Base-by-base conservation (phyloP, 768 basidiomycete genomes). In the Phaffia tasmanica region DNA sequence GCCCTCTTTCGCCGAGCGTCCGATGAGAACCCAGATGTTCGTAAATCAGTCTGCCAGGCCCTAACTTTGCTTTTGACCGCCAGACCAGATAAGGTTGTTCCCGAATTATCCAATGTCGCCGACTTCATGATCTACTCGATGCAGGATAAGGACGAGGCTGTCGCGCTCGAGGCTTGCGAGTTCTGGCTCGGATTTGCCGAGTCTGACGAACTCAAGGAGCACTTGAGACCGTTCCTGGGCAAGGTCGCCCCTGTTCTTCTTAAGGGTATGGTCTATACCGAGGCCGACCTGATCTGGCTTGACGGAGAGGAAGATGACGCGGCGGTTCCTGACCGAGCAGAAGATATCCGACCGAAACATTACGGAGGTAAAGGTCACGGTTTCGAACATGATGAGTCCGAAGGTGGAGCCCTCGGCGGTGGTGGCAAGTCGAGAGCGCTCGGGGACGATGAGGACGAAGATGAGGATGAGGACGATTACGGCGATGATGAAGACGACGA, bases 121-220 rank as follows among this genome's bases (percentile, higher is more conserved):
- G 91, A 95, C 75, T 99, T 95, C 77, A 98, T 99, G 90, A 82
- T 98, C 49, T 98, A 92, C 79, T 94, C 91, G 30, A 97, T 91
- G 18, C 92, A 93, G 78, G 93, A 97, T 49, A 88, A 88, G 78
- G 91, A 97, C 76, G 93, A 97, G 78, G 87, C 86, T 69, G 94
- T 78, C 62, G 92, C 94, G 2, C 81, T 99, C 58, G 95, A 99
- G 79, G 95, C 95, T 27, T 95, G 93, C 81, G 95, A 99, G 81
- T 99, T 99, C 77, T 99, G 95, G 95, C 81, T 99, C 69, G 95
- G 93, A 1, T 98, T 99, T 74, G 93, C 95, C 19, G 95, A 99
- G 75, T 91, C 97, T 71, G 85, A 85, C 49, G 89, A 91, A 59
- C 81, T 98, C 27, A 85, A 85, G 14, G 83, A 84, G 2, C 88